Base-by-base conservation (phyloP, 495 filamentous ascomycete genomes). In the Daldinia loculata region DNA sequence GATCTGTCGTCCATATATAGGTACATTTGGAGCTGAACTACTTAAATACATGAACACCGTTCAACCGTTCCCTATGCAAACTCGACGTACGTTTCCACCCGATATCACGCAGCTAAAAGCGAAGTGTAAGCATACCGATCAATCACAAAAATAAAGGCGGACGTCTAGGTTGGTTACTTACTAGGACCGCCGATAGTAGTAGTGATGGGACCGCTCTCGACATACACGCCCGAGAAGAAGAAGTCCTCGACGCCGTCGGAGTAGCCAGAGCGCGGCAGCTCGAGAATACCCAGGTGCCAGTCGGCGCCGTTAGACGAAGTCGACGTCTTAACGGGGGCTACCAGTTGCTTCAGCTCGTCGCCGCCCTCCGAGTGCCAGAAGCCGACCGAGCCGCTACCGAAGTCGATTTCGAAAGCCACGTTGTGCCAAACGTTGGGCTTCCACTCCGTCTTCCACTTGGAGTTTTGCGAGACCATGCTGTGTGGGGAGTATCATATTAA, bases 211-310 rank as follows among this genome's bases (percentile, higher is more conserved):
- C 86, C 89, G 41, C 80, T 84, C 83, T 93, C 90, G 62, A 92
- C 83, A 64, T 89, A 92, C 19, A 92, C 86, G 22, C 91, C 91
- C 22, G 86, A 89, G 79, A 90, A 93, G 75, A 86, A 92, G 84
- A 88, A 92, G 75, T 92, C 90, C 83, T 93, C 83, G 34, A 72
- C 80, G 6, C 77, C 76, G 59, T 87, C 85, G 24, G 82, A 74
- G 50, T 82, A 82, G 15, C 86, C 85, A 12, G 80, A 82, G 62
- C 87, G 83, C 17, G 89, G 87, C 50, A 92, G 83, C 67, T 91
- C 84, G 39, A 93, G 80, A 57, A 92, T 84, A 50, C 91, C 91
- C 9, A 93, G 77, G 78, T 93, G 90, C 90, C 89, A 93, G 76
- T 93, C 90, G 2, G 80, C 83, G 60, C 89, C 90, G 76, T 92